These are phyloP conservation scores for Colletotrichum lupini DNA, from an alignment of 2,329 filamentous ascomycete genomes.

Conservation along the genomic window DNA sequence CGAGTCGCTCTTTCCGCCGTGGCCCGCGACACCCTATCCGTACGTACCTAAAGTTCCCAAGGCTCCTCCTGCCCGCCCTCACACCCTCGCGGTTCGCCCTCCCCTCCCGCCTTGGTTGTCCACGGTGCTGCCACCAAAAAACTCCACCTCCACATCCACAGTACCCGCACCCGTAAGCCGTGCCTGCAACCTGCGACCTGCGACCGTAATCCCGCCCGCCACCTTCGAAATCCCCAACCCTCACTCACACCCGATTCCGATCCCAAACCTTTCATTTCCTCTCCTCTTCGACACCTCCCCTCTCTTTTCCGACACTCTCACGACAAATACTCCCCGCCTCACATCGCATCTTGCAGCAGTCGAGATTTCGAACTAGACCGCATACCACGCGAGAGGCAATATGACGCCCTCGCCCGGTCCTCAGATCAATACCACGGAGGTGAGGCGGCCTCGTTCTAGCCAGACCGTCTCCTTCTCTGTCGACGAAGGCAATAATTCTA, in stretches of 20 bases:
- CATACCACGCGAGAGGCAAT: slow-evolving; percentile 33
- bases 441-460: slow-evolving; percentile 48
- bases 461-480: slow-evolving; percentile 61
- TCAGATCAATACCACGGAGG: slow-evolving; percentile 37
- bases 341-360: neutral
- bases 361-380: neutral
- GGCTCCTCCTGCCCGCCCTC: too few relatives aligned
- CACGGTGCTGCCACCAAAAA: neutral
- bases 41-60: neutral
- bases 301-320: neutral
- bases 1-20: neutral
- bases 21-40: neutral
- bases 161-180: neutral
- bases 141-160: slow-evolving; percentile 12
- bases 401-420: slow-evolving; percentile 52
- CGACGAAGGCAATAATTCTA: slow-evolving; percentile 48
- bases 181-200: neutral
- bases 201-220: slow-evolving; percentile 26
- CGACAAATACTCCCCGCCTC: neutral
- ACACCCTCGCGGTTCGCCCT: neutral
- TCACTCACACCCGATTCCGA: slow-evolving; percentile 16
- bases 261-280: slow-evolving; percentile 1
- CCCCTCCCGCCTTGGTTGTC: neutral
- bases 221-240: slow-evolving; percentile 32
- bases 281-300: neutral